Base-by-base conservation (phyloP, 1,139 yeast species). In the Yamadazyma dendronema region DNA sequence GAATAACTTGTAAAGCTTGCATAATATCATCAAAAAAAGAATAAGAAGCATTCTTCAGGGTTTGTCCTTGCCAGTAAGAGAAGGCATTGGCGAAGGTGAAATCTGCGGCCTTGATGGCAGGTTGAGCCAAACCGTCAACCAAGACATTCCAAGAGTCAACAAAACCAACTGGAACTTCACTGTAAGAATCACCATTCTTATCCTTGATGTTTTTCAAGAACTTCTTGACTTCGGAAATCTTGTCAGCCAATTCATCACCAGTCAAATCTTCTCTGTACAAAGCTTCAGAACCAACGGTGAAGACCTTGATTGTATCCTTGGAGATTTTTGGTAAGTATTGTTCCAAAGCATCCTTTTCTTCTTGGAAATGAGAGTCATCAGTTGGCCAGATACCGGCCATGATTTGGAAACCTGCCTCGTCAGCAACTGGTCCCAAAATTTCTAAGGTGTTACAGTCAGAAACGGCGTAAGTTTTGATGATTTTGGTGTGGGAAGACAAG, bases 51-150 rank as follows among this genome's bases (percentile, higher is more conserved):
- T 87, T 88, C 41, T 65, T 58, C 74, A 74, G 76, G 52, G 90
- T 77, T 71, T 87, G 96, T 31, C 97, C 97, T 72, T 92, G 97
- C 97, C 97, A 92, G 83, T 88, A 90, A 14, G 97, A 84, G 76
- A 90, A 92, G 38, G 96, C 97, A 61, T 92, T 90, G 56, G 95
- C 94, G 61, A 82, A 84, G 46, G 89, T 79, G 53, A 87, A 70
- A 64, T 90, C 97, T 35, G 94, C 73, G 33, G 87, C 92, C 59
- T 78, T 53, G 57, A 92, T 81, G 38, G 84, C 95, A 24, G 83
- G 77, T 39, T 67, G 56, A 48, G 82, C 72, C 50, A 71, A 77
- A 53, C 85, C 94, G 54, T 87, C 95, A 51, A 88, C 95, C 50
- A 87, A 64, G 45, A 85, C 75, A 65, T 90, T 87, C 97, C 98